Evolutionary conservation across 371 early-diverging fungal genomes (phyloP).

Genomic region (Circinella umbellata): DNA sequence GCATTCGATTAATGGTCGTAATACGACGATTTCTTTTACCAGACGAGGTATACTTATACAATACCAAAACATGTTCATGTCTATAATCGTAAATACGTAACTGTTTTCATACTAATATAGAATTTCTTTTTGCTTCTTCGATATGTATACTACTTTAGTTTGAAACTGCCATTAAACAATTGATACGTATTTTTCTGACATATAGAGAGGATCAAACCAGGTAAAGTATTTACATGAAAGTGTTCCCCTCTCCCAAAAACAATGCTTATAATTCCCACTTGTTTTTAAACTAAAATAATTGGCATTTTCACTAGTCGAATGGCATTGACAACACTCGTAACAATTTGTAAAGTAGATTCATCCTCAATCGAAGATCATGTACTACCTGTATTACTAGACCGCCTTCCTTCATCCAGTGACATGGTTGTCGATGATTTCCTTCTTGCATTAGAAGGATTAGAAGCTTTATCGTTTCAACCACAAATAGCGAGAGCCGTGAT

Average conservation of each 20-base stretch:
- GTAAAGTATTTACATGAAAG: not conserved
- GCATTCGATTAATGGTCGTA: constrained; percentile 66
- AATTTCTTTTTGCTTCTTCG: too few species aligned
- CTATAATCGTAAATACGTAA: too few species aligned
- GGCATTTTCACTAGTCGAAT: not conserved
- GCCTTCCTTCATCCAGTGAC: not conserved
- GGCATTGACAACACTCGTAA: not conserved
- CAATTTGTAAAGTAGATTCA: constrained; percentile 1
- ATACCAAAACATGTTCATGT: too few species aligned
- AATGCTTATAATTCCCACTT: too few species aligned
- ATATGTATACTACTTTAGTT: constrained; percentile 23
- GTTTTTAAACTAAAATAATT: too few species aligned
- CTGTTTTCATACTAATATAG: too few species aligned
- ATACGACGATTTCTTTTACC: constrained; percentile 56
- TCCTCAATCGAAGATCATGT: constrained; percentile 23
- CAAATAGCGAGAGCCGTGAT: not conserved
- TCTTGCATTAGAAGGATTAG: not conserved
- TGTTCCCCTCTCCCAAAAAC: too few species aligned
- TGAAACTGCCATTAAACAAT: constrained; percentile 66
- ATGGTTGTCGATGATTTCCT: not conserved
- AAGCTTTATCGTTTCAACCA: not conserved
- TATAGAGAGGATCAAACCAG: constrained; percentile 30
- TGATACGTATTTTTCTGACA: constrained; percentile 52
- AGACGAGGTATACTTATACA: constrained; percentile 51
- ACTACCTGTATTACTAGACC: not conserved